These are phyloP conservation scores for Ailanthus altissimus DNA, from an alignment of 345 rosid species.

Conservation along the genomic window DNA sequence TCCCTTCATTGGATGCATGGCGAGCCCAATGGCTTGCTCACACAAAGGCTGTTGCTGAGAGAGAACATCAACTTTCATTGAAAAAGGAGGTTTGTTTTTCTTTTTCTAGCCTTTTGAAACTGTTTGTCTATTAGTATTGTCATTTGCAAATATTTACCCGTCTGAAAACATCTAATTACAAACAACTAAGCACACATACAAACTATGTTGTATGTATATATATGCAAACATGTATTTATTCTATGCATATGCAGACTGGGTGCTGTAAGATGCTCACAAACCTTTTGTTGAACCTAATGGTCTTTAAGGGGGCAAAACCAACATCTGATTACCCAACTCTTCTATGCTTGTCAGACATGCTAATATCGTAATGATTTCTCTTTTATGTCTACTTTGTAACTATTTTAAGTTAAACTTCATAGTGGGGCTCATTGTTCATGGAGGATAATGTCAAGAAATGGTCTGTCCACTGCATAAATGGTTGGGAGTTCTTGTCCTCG, in stretches of 20 bases:
- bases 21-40: conserved; percentile 77
- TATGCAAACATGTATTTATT: background rate
- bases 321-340: background rate
- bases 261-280: background rate
- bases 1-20: conserved; percentile 84
- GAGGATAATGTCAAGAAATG: background rate
- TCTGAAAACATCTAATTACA: background rate
- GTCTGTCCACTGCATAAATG: background rate
- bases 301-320: background rate
- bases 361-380: background rate
- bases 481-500: background rate
- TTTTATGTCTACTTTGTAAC: background rate
- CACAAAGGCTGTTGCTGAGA: conserved; percentile 66
- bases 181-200: background rate
- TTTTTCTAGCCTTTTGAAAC: conserved; percentile 2
- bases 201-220: background rate
- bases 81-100: conserved; percentile 46
- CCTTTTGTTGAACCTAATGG: background rate
- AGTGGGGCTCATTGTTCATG: background rate
- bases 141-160: background rate
- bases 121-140: background rate
- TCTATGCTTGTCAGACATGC: background rate
- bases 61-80: conserved; percentile 55
- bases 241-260: background rate
- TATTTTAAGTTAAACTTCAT: background rate